Evolutionary conservation across 805 yeast species (phyloP), one percentile per base, ranked within the genome.

Genomic region (Ogataea populi-albae): DNA sequence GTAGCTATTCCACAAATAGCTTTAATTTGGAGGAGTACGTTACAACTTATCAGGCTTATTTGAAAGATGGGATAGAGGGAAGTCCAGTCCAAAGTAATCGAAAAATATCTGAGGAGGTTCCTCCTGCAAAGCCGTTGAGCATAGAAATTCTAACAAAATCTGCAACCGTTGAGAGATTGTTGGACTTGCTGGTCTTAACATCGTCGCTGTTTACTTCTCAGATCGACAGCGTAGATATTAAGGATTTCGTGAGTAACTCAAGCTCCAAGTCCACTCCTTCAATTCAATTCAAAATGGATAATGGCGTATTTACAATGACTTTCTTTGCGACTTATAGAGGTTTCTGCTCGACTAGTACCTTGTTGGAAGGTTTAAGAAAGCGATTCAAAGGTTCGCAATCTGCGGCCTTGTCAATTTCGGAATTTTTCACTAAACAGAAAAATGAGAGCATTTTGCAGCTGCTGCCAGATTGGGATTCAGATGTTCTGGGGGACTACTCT

Each of bases 171-270:
- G 93, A 86, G 28, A 77, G 79, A 47, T 68, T 91, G 48, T 69
- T 88, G 36, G 97, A 91, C 58, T 69, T 89, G 16, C 61, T 91
- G 34, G 87, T 91, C 4, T 68, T 75, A 55, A 91, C 84, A 15
- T 81, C 74, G 25, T 74, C 73, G 47, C 77, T 74, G 37, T 87
- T 77, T 53, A 65, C 66, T 2, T 49, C 62, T 4, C 55, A 54
- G 24, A 68, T 76, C 7, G 61, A 62, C 22, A 59, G 64, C 16
- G 56, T 55, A 7, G 79, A 75, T 46, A 51, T 73, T 30, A 68
- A 66, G 24, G 49, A 52, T 1, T 59, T 64, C 31, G 43, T 42
- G 2, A 54, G 57, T 19, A 54, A 59, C 30, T 22, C 35, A 14
- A 21, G 34, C 3, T 25, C 23, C 6, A 27, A 17, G 12, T 6